Evolutionary conservation across 2,329 filamentous ascomycete species (phyloP), one percentile per base, ranked within the genome.

Genomic region (Chaetomium strumarium): DNA sequence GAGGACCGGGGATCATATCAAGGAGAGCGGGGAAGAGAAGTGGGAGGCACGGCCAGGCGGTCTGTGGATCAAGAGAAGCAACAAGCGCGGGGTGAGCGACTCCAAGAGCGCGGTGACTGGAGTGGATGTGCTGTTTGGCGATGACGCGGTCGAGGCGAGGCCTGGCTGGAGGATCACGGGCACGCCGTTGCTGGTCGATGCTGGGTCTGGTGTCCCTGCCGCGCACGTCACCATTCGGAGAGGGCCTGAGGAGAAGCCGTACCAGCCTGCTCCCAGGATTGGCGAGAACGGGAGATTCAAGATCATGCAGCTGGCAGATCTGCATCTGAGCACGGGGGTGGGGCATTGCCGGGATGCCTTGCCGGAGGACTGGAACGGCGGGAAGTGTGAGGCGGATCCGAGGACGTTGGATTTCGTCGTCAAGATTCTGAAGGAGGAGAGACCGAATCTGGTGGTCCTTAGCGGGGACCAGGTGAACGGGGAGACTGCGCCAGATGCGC

Each of bases 391-490:
- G 64, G 93, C 93, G 1, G 93, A 99, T 66, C 84, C 90, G 14
- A 80, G 92, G 58, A 97, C 93, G 1, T 73, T 97, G 54, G 90
- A 96, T 49, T 99, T 97, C 66, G 80, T 97, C 42, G 81, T 81
- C 57, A 83, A 79, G 62, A 77, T 97, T 13, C 74, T 99, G 20
- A 91, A 96, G 59, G 87, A 96, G 49, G 93, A 99, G 73, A 91
- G 89, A 68, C 93, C 93, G 0, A 90, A 99, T 64, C 73, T 99
- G 59, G 89, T 97, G 2, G 84, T 99, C 5, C 74, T 99, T 40
- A 93, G 87, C 58, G 93, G 93, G 44, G 93, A 99, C 65, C 91
- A 97, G 68, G 86, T 97, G 53, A 97, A 99, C 62, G 93, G 93
- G 46, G 92, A 95, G 50, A 91, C 90, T 0, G 84, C 93, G 1